Evolutionary conservation across 2,329 filamentous ascomycete genomes (phyloP).

Genomic region (Cladorrhinum sp.): DNA sequence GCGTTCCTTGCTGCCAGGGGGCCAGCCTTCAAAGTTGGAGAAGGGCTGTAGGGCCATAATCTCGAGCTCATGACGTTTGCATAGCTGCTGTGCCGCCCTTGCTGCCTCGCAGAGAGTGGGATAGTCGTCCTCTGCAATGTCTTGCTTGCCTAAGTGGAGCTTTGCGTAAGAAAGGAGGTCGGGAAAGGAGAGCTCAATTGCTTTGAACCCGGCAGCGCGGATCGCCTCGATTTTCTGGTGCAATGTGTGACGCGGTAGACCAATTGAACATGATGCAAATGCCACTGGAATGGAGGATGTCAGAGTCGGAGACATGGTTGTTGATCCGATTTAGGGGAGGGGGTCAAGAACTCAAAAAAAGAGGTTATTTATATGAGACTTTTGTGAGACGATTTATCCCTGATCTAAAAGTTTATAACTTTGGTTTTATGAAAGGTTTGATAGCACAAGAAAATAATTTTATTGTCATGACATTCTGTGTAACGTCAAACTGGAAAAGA

Average conservation of each 20-base stretch:
- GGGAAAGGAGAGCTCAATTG: conserved; percentile 71
- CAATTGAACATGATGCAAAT: conserved; percentile 56
- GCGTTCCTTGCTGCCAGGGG: conserved; percentile 52
- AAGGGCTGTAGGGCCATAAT: conserved; percentile 76
- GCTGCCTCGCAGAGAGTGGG: conserved; percentile 54
- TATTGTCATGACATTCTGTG: background rate
- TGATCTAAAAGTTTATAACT: background rate
- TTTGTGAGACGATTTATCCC: background rate
- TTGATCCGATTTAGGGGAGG: background rate
- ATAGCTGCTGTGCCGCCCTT: conserved; percentile 51
- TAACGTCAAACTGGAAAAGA: background rate
- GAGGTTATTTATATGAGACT: background rate
- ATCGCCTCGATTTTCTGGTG: conserved; percentile 61
- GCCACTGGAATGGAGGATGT: conserved; percentile 41
- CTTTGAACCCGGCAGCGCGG: conserved; percentile 61
- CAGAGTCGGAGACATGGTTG: background rate
- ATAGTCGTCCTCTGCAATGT: conserved; percentile 58
- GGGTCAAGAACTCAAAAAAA: background rate
- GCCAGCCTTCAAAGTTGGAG: conserved; percentile 74
- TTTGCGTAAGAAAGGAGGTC: conserved; percentile 65
- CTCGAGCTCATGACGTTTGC: conserved; percentile 50
- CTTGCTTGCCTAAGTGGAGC: conserved; percentile 44
- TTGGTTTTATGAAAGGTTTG: background rate
- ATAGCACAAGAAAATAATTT: background rate
- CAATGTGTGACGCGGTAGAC: conserved; percentile 44